These are phyloP conservation scores for Agaricus sinodeliciosus DNA, from an alignment of 768 basidiomycete genomes.

Conservation along the genomic window DNA sequence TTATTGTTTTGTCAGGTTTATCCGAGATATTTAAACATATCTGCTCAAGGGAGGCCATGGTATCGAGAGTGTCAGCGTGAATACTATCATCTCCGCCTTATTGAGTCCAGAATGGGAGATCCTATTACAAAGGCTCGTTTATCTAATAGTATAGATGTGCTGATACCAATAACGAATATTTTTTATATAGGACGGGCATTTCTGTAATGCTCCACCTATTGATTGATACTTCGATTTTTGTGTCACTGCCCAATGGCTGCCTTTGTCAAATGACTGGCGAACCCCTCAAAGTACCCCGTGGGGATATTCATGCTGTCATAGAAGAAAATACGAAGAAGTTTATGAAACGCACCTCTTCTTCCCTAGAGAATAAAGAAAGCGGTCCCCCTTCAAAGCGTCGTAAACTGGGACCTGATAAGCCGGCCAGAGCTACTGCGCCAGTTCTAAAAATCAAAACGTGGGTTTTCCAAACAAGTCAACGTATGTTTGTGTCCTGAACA, in stretches of 20 bases:
- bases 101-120: slow-evolving; percentile 60
- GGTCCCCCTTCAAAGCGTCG: slow-evolving; percentile 3
- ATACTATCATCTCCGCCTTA: slow-evolving; percentile 68
- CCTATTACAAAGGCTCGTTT: slow-evolving; percentile 51
- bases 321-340: background rate
- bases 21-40: background rate
- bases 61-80: slow-evolving; percentile 58
- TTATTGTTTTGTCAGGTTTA: background rate
- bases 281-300: slow-evolving; percentile 41
- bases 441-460: background rate
- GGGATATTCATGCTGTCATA: slow-evolving; percentile 16
- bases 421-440: background rate
- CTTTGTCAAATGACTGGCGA: slow-evolving; percentile 78
- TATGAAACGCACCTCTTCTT: background rate
- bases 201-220: slow-evolving; percentile 76
- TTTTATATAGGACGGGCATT: slow-evolving; percentile 59
- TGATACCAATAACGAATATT: background rate
- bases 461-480: background rate
- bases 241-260: slow-evolving; percentile 76
- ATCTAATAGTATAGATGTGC: no score
- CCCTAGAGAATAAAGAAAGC: background rate
- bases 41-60: slow-evolving; percentile 16
- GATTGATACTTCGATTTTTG: slow-evolving; percentile 65
- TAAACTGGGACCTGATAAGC: background rate
- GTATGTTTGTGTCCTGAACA: background rate